Percentiles rank a stretch among this genome's conserved stretches.
These are phyloP conservation scores for Xylaria intraflava DNA, from an alignment of 495 filamentous ascomycete genomes.

Conservation along the genomic window DNA sequence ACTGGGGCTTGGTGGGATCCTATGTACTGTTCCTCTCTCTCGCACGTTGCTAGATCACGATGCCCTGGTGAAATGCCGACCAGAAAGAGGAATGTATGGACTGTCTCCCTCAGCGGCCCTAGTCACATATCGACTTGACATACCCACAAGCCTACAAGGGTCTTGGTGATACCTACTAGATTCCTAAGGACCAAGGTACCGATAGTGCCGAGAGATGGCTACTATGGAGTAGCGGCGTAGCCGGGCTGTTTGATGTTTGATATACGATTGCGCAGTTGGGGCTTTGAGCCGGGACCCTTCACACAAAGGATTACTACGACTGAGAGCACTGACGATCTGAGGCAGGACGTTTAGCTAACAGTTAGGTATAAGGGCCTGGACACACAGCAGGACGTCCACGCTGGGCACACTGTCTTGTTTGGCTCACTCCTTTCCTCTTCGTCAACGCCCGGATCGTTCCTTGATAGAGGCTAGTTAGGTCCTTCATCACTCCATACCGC, in stretches of 20 bases:
- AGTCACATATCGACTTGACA: slow-evolving; percentile 4
- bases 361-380: not conserved
- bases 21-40: slow-evolving; percentile 8
- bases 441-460: slow-evolving; percentile 1
- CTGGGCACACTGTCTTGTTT: slow-evolving; percentile 4
- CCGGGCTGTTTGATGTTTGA: not conserved
- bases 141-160: too few relatives aligned
- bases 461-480: too few relatives aligned
- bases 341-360: not conserved
- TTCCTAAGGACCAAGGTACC: slow-evolving; percentile 2
- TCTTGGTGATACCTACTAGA: slow-evolving; percentile 10
- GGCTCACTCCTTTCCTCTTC: slow-evolving; percentile 8
- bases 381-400: not conserved
- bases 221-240: not conserved
- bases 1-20: slow-evolving; percentile 11
- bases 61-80: not conserved
- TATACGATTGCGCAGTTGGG: not conserved
- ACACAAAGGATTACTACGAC: not conserved
- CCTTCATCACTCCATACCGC: not conserved
- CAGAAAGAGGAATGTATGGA: slow-evolving; percentile 8
- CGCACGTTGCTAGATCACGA: slow-evolving; percentile 6
- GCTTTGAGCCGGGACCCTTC: not conserved
- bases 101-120: not conserved
- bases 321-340: not conserved
- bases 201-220: not conserved